Evolutionary conservation across 2,329 filamentous ascomycete genomes (phyloP), one percentile per base, ranked within the genome.

Genomic region (Hypoxylon sp.): DNA sequence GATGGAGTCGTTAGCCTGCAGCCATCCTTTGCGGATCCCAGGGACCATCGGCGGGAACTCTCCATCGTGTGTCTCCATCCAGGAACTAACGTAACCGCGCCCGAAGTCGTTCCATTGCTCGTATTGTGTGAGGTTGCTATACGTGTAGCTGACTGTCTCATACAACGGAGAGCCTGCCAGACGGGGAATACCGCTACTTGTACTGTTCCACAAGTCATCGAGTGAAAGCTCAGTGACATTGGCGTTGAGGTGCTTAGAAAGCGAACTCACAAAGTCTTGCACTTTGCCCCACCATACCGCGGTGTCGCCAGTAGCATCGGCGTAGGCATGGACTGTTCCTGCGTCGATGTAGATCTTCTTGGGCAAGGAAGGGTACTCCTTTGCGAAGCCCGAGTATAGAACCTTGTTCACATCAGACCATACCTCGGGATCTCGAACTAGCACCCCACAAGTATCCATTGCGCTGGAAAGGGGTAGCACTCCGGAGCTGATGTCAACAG

Each of bases 401-500:
- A 37, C 50, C 50, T 54, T 54, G 17, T 54, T 54, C 31, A 40
- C 20, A 11, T 27, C 33, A 8, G 31, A 25, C 33, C 33, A 40
- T 10, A 40, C 17, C 22, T n/a, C 6, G 33, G 33, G 33, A 8
- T 54, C 50, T 37, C 50, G 30, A 10, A 53, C 30, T 37, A 51
- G 13, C 2, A 51, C 49, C 8, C 27, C 49, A 6, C 49, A 31
- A 7, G 49, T 51, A 17, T 51, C 49, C 49, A 51, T 51, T 14
- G 49, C 27, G 49, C 27, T 6, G 13, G 49, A 51, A 51, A 51
- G 49, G 3, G 49, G 49, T n/a, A 51, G 27, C 27, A 51, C 49
- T 10, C 49, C 49, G 6, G 17, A 33, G 17, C 49, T 51, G 2
- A 51, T 27, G 49, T 51, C 49, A 14, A 51, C 49, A 11, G 49